phyloP scores from a whole-genome alignment of 1,284 basidiomycete genomes.

The Sparassis latifolia region DNA sequence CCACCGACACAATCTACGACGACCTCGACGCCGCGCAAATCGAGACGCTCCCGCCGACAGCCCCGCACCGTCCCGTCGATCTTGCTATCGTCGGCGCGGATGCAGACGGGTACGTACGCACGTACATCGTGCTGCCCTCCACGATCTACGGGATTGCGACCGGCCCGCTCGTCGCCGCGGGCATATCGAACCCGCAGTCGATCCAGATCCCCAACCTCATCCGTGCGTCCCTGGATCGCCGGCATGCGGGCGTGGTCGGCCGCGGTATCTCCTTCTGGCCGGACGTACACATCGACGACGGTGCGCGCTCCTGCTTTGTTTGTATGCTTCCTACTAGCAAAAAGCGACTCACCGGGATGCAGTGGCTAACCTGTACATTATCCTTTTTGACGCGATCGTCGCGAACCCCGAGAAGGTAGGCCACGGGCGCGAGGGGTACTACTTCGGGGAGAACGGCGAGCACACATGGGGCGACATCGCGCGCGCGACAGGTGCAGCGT shows the following conservation, averaged over 20 bases:
- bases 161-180: slow-evolving; percentile 28
- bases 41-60: slow-evolving; percentile 23
- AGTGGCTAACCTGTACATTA: slow-evolving; percentile 22
- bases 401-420: slow-evolving; percentile 13
- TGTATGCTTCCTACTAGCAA: background rate
- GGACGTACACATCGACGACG: slow-evolving; percentile 37
- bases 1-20: slow-evolving; percentile 20
- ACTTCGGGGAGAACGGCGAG: slow-evolving; percentile 40
- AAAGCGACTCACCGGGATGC: background rate
- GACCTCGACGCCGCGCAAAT: slow-evolving; percentile 27
- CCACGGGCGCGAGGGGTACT: slow-evolving; percentile 40
- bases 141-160: slow-evolving; percentile 31
- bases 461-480: slow-evolving; percentile 31
- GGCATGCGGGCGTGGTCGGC: slow-evolving; percentile 20
- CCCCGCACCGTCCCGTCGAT: slow-evolving; percentile 27
- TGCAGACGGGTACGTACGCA: slow-evolving; percentile 29
- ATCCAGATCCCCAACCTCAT: slow-evolving; percentile 28
- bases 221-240: slow-evolving; percentile 19
- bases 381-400: slow-evolving; percentile 17
- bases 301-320: slow-evolving; percentile 16
- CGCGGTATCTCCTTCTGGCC: slow-evolving; percentile 36
- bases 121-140: slow-evolving; percentile 33
- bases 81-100: slow-evolving; percentile 25
- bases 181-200: slow-evolving; percentile 29
- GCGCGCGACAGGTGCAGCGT: slow-evolving; percentile 30